Percentiles rank a stretch among this genome's conserved stretches.
These are phyloP conservation scores for Vachellia pachyceras DNA, from an alignment of 306 rosid genomes.

Conservation along the genomic window DNA sequence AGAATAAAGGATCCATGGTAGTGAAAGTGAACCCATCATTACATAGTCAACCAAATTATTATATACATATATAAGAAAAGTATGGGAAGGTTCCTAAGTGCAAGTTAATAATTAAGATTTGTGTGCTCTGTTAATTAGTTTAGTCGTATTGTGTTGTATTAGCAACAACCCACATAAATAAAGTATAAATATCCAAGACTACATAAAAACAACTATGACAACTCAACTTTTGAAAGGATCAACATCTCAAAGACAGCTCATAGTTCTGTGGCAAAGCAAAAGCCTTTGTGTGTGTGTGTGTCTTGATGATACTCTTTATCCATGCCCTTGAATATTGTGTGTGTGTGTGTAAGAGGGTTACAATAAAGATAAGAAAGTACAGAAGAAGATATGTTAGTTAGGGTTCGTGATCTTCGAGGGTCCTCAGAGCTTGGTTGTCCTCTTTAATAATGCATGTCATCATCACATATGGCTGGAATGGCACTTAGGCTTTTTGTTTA, in stretches of 20 bases:
- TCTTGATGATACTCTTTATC: background rate
- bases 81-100: background rate
- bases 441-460: background rate
- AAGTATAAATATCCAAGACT: too few relatives aligned
- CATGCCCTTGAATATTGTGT: background rate
- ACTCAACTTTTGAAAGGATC: background rate
- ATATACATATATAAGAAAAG: background rate
- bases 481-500: background rate
- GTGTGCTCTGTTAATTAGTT: background rate
- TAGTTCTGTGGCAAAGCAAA: background rate
- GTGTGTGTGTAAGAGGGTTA: too few relatives aligned
- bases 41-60: background rate
- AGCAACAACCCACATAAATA: too few relatives aligned
- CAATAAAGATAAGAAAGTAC: background rate
- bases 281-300: background rate
- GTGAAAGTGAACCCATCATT: background rate
- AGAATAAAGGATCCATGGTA: background rate
- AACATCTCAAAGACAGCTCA: background rate
- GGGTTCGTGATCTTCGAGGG: slow-evolving; percentile 3
- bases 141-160: background rate
- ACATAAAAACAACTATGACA: too few relatives aligned
- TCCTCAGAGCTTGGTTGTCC: background rate
- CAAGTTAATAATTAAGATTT: background rate
- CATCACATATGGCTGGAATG: background rate
- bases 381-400: background rate